A percentile compares a stretch with the other conserved stretches of the same genome.
These are phyloP conservation scores for Physcia stellaris DNA, from an alignment of 495 filamentous ascomycete genomes.

Conservation along the genomic window DNA sequence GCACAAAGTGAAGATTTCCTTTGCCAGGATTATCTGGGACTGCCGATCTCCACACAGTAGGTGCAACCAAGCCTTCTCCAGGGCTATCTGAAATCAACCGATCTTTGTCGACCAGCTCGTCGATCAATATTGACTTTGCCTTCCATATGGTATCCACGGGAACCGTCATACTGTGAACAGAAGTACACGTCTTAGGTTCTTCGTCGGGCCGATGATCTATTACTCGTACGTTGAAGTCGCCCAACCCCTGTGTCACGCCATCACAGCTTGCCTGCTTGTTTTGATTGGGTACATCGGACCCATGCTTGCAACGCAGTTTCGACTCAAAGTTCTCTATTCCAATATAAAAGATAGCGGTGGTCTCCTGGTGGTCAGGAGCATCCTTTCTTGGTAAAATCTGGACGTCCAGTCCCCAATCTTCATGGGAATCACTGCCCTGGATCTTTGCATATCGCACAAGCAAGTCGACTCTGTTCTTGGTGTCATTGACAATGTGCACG, in stretches of 20 bases:
- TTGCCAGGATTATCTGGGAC: conserved; percentile 37
- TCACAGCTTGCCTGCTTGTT: background rate
- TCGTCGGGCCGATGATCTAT: background rate
- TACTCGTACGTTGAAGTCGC: background rate
- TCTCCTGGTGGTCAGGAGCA: background rate
- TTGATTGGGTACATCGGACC: background rate
- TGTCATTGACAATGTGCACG: background rate
- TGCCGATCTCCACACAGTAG: too few species aligned
- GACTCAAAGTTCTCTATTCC: background rate
- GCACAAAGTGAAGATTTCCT: conserved; percentile 59
- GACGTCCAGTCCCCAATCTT: background rate
- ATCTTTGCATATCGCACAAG: background rate
- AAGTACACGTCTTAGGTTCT: background rate
- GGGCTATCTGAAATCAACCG: too few species aligned
- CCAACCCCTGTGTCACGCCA: background rate
- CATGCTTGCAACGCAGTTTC: background rate
- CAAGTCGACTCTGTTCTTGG: background rate
- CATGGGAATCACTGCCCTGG: background rate
- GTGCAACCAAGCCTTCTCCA: conserved; percentile 27
- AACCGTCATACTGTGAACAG: background rate
- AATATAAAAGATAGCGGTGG: background rate
- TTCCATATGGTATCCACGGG: background rate
- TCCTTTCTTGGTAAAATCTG: background rate
- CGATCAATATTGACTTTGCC: conserved; percentile 18
- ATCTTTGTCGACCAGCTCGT: conserved; percentile 26